phyloP scores from a whole-genome alignment of 2,329 filamentous ascomycete genomes.

The Penicillium paneum region DNA sequence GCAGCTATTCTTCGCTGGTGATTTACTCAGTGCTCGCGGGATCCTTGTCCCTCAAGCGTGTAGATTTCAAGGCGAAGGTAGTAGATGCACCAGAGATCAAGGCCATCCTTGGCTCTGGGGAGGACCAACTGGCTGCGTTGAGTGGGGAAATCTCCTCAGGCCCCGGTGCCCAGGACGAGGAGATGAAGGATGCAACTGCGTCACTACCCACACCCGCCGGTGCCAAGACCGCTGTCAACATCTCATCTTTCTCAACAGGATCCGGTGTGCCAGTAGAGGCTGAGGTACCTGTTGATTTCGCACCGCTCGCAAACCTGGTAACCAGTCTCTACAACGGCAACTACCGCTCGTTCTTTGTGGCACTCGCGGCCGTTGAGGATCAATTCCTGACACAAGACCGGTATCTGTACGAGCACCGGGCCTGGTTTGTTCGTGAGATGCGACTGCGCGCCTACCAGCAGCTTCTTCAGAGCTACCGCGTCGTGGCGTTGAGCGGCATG shows the following conservation, averaged over 20 bases:
- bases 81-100: constrained; percentile 98
- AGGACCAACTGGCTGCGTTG: constrained; percentile 81
- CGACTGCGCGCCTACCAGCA: constrained; percentile 93
- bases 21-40: constrained; percentile 94
- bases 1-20: constrained; percentile 91
- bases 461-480: constrained; percentile 92
- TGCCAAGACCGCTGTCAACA: constrained; percentile 75
- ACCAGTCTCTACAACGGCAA: constrained; percentile 89
- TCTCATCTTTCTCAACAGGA: constrained; percentile 74
- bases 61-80: constrained; percentile 98
- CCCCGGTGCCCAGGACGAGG: constrained; percentile 71
- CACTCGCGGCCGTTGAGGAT: constrained; percentile 85
- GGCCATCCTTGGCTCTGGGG: constrained; percentile 85
- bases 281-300: constrained; percentile 84
- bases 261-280: constrained; percentile 66
- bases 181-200: constrained; percentile 63
- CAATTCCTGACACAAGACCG: constrained; percentile 91
- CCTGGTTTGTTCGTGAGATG: constrained; percentile 99
- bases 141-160: constrained; percentile 78
- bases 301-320: constrained; percentile 80
- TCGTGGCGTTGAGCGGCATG: constrained; percentile 97
- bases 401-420: constrained; percentile 91
- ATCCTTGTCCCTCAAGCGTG: constrained; percentile 88
- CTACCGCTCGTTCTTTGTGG: constrained; percentile 91
- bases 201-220: constrained; percentile 50